A percentile compares a stretch with the other conserved stretches of the same genome.
Conservation (phyloP, 345 rosid genomes). For the Clarkia xantiana region DNA sequence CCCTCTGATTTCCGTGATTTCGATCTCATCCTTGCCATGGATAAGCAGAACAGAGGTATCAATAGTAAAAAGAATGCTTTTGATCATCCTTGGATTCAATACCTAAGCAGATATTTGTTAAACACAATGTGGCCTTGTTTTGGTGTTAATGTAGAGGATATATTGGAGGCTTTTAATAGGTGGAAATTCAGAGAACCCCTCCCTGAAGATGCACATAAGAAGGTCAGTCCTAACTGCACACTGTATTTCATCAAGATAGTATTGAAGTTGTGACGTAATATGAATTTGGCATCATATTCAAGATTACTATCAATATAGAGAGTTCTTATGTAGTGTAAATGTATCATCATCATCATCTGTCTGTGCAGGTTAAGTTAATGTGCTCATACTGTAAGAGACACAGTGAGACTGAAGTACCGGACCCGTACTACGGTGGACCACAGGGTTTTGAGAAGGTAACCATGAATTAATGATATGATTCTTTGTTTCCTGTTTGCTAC, state of each 20-base stretch:
- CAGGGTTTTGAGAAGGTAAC: constrained; percentile 91
- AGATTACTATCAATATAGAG: too few relatives aligned
- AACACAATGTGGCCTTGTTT: not conserved
- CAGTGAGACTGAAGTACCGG: constrained; percentile 69
- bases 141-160: constrained; percentile 57
- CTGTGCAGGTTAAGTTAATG: constrained; percentile 70
- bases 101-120: too few relatives aligned
- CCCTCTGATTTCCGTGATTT: constrained; percentile 75
- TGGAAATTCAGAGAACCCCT: constrained; percentile 58
- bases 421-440: constrained; percentile 86
- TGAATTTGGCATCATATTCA: too few relatives aligned
- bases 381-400: constrained; percentile 90
- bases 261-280: too few relatives aligned
- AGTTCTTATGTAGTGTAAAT: too few relatives aligned
- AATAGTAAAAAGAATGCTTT: not conserved
- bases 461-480: not conserved
- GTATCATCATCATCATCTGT: not conserved
- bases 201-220: constrained; percentile 64
- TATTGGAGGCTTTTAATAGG: constrained; percentile 49
- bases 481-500: not conserved
- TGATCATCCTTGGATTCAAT: not conserved
- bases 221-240: constrained; percentile 21
- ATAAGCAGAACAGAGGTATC: constrained; percentile 57
- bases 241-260: not conserved
- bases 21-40: constrained; percentile 92